Evolutionary conservation across 164 flowering plant genomes (phyloP).

Genomic region (Vitis riparia): DNA sequence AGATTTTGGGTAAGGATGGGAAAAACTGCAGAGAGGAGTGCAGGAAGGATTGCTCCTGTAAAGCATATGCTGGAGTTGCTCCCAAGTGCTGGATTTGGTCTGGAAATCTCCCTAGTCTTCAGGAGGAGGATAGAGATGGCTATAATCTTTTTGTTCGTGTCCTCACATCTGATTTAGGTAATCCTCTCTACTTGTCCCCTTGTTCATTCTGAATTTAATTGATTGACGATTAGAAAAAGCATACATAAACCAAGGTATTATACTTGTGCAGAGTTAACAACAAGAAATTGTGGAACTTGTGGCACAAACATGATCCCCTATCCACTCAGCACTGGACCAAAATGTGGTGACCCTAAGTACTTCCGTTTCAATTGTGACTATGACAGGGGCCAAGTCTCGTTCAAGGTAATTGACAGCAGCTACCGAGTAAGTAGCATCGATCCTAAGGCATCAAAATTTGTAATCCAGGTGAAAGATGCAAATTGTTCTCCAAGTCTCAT

Average conservation of each 20-base stretch:
- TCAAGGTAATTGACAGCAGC: slow-evolving; percentile 14
- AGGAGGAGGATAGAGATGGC: slow-evolving; percentile 25
- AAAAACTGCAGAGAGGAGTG: slow-evolving; percentile 25
- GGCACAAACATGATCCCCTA: slow-evolving; percentile 42
- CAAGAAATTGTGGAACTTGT: slow-evolving; percentile 33
- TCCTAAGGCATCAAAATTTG: slow-evolving; percentile 18
- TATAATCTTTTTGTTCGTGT: slow-evolving; percentile 27
- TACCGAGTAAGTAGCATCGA: slow-evolving; percentile 29
- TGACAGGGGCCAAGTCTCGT: slow-evolving; percentile 26
- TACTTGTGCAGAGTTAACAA: slow-evolving; percentile 26
- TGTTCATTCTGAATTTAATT: too few relatives aligned
- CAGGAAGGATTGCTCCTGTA: slow-evolving; percentile 8
- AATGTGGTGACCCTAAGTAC: slow-evolving; percentile 43
- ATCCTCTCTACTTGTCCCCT: neutral
- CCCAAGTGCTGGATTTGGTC: slow-evolving; percentile 36
- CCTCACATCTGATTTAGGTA: slow-evolving; percentile 24
- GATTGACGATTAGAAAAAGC: too few relatives aligned
- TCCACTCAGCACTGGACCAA: slow-evolving; percentile 43
- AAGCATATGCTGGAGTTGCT: slow-evolving; percentile 25
- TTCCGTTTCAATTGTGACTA: slow-evolving; percentile 30
- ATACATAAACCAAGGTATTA: neutral
- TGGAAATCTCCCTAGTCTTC: slow-evolving; percentile 24
- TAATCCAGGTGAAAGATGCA: slow-evolving; percentile 15
- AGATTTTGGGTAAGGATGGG: slow-evolving; percentile 15
- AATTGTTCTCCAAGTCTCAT: neutral